These are phyloP conservation scores for Hypoxylon sp. DNA, from an alignment of 2,329 filamentous ascomycete genomes.

Conservation along the genomic window DNA sequence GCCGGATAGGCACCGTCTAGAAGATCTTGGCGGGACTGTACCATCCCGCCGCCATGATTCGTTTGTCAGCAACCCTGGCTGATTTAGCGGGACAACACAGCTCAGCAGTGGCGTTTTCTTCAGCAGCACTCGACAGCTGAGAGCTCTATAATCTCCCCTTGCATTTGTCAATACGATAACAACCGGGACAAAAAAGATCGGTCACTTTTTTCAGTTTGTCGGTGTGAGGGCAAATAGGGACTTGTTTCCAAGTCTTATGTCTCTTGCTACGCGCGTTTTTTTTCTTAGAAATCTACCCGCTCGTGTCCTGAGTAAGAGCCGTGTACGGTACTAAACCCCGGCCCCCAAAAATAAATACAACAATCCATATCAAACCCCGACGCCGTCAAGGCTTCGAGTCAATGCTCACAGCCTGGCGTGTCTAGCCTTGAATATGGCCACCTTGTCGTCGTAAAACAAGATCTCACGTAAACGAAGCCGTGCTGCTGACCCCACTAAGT, in stretches of 20 bases:
- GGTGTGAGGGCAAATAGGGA: conserved; percentile 23
- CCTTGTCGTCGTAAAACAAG: conserved; percentile 86
- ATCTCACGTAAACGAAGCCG: conserved; percentile 81
- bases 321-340: conserved; percentile 6
- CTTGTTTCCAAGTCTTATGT: conserved; percentile 7
- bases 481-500: conserved; percentile 57
- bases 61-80: conserved; percentile 37
- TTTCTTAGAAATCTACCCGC: conserved; percentile 15
- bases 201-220: conserved; percentile 13
- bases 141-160: conserved; percentile 28
- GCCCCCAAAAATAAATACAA: conserved; percentile 37
- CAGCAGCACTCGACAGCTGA: conserved; percentile 29
- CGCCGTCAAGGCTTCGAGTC: conserved; percentile 16
- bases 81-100: conserved; percentile 38
- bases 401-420: conserved; percentile 66
- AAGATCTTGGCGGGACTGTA: conserved; percentile 49
- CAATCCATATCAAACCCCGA: conserved; percentile 22
- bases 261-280: conserved; percentile 13
- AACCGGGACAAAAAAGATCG: conserved; percentile 17
- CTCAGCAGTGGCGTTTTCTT: conserved; percentile 47
- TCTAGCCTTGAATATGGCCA: conserved; percentile 83
- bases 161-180: conserved; percentile 28
- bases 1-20: conserved; percentile 48
- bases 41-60: conserved; percentile 46
- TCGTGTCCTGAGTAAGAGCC: conserved; percentile 34